phyloP scores from a whole-genome alignment of 106 monocot genomes.

The Apostasia shenzhenica region DNA sequence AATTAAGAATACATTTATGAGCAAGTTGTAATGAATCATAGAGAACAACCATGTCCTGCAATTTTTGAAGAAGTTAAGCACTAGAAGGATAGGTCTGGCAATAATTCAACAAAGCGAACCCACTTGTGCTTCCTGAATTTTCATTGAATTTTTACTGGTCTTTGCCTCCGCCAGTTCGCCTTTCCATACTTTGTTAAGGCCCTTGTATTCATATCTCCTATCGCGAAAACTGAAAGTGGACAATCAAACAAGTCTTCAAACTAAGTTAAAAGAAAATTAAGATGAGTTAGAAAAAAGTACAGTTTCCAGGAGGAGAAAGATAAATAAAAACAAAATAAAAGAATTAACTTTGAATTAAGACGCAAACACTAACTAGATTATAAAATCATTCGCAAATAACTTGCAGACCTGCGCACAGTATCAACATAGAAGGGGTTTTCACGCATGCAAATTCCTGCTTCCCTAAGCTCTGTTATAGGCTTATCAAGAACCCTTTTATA shows the following conservation, averaged over 20 bases:
- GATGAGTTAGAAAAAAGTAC: background rate
- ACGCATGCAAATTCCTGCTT: conserved; percentile 99
- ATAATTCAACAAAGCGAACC: conserved; percentile 1
- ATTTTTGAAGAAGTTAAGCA: conserved; percentile 5
- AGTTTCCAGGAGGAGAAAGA: background rate
- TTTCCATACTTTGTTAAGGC: conserved; percentile 95
- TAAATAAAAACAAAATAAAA: background rate
- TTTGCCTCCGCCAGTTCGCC: conserved; percentile 88
- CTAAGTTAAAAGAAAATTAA: background rate
- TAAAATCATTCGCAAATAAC: background rate
- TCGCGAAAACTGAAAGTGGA: conserved; percentile 75
- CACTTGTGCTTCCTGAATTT: conserved; percentile 96
- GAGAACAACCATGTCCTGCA: conserved; percentile 96
- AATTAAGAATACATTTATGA: conserved; percentile 97
- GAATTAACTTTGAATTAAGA: too few relatives aligned
- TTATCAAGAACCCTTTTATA: conserved; percentile 96
- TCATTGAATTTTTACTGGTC: conserved; percentile 75
- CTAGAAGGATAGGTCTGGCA: background rate
- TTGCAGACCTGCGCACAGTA: conserved; percentile 80
- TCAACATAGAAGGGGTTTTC: conserved; percentile 98
- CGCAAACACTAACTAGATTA: background rate
- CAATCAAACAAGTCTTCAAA: background rate
- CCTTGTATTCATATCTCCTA: conserved; percentile 97
- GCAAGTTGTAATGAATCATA: conserved; percentile 99
- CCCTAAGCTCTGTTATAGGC: conserved; percentile 82